These are phyloP conservation scores for Populus davidiana DNA, from an alignment of 345 rosid genomes.

Conservation along the genomic window DNA sequence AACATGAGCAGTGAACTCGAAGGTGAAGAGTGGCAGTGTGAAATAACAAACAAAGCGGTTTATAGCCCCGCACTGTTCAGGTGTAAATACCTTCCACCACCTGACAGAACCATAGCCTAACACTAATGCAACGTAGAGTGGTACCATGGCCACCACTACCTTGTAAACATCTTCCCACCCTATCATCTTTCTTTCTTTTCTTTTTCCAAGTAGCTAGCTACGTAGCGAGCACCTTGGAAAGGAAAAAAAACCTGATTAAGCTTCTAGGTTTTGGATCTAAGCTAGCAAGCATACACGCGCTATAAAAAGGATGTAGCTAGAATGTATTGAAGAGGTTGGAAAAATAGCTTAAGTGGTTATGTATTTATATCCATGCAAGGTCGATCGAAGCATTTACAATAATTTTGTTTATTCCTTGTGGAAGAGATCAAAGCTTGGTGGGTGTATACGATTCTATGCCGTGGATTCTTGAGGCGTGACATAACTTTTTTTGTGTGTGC, in stretches of 20 bases:
- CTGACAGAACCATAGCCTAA: slow-evolving; percentile 83
- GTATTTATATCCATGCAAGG: slow-evolving; percentile 10
- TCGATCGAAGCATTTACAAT: background rate
- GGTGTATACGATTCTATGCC: slow-evolving; percentile 5
- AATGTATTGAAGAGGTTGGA: background rate
- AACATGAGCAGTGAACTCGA: slow-evolving; percentile 65
- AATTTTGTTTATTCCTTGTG: background rate
- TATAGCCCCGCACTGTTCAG: slow-evolving; percentile 75
- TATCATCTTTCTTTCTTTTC: slow-evolving; percentile 45
- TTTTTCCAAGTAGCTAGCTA: background rate
- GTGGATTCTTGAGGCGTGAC: slow-evolving; percentile 3
- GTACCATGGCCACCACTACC: slow-evolving; percentile 73
- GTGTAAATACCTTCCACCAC: slow-evolving; percentile 78
- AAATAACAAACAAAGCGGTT: slow-evolving; percentile 76
- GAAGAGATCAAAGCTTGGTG: background rate
- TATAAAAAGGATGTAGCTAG: background rate
- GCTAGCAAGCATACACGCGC: background rate
- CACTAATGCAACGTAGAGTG: slow-evolving; percentile 68
- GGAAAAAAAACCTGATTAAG: background rate
- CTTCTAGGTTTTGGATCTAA: background rate
- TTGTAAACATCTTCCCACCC: slow-evolving; percentile 74
- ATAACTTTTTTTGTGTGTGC: background rate
- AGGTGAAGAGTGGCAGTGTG: slow-evolving; percentile 74
- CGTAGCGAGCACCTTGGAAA: background rate
- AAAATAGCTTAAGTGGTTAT: background rate